Evolutionary conservation across 768 basidiomycete genomes (phyloP).

Genomic region (Tylopilus plumbeoviolaceoides): DNA sequence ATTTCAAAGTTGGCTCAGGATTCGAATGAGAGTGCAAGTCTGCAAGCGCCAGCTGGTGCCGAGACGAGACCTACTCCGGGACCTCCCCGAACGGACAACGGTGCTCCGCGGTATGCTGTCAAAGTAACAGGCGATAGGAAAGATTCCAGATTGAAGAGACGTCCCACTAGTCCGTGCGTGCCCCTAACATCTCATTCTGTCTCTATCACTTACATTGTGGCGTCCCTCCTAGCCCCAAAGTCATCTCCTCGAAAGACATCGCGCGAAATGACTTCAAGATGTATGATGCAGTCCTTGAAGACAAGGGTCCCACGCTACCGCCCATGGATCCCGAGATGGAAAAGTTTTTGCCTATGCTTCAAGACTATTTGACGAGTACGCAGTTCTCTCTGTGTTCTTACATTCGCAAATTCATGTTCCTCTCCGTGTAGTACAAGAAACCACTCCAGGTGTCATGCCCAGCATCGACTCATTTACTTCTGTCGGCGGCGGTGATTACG

Average conservation of each 20-base stretch:
- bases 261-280: slow-evolving; percentile 50
- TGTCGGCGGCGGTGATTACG: slow-evolving; percentile 53
- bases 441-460: slow-evolving; percentile 10
- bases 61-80: slow-evolving; percentile 5
- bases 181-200: background rate
- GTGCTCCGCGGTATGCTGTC: slow-evolving; percentile 50
- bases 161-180: slow-evolving; percentile 43
- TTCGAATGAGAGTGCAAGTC: slow-evolving; percentile 19
- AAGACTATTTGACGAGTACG: slow-evolving; percentile 66
- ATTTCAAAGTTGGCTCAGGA: slow-evolving; percentile 51
- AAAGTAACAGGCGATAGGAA: slow-evolving; percentile 17
- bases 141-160: slow-evolving; percentile 16
- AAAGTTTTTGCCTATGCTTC: slow-evolving; percentile 73
- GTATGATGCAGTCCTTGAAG: slow-evolving; percentile 64
- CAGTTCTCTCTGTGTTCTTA: background rate
- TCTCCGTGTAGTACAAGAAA: slow-evolving; percentile 24
- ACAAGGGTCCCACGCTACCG: slow-evolving; percentile 27
- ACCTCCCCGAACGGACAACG: slow-evolving; percentile 33
- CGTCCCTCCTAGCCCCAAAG: slow-evolving; percentile 46
- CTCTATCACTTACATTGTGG: background rate
- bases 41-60: slow-evolving; percentile 15
- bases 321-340: slow-evolving; percentile 60
- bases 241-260: slow-evolving; percentile 50
- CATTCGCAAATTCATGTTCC: slow-evolving; percentile 1
- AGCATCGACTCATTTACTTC: background rate